Evolutionary conservation across 371 early-diverging fungal genomes (phyloP).

Genomic region (Blakeslea trispora): DNA sequence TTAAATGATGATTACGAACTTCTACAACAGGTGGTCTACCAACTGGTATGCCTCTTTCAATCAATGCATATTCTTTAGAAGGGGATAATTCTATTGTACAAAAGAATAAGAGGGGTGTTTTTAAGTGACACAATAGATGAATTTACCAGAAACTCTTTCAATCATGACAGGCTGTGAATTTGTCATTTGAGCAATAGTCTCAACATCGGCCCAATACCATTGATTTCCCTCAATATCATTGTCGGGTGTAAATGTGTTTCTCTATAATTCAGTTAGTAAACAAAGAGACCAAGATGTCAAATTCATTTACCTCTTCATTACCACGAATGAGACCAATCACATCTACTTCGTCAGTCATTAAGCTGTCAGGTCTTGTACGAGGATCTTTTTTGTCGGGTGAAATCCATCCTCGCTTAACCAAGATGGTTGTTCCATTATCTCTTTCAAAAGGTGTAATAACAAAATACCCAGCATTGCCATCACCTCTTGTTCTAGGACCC

Average conservation of each 20-base stretch:
- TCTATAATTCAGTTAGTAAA: constrained; percentile 12
- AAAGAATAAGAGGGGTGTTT: constrained; percentile 11
- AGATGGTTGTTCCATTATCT: constrained; percentile 70
- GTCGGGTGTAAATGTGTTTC: constrained; percentile 69
- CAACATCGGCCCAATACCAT: constrained; percentile 86
- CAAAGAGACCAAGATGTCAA: not conserved
- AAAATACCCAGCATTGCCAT: constrained; percentile 78
- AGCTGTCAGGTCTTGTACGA: constrained; percentile 55
- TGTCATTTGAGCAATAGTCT: constrained; percentile 69
- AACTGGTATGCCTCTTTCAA: constrained; percentile 70
- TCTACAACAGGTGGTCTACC: constrained; percentile 72
- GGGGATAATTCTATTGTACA: constrained; percentile 42
- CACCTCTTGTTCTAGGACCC: constrained; percentile 78
- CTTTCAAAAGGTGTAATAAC: constrained; percentile 85
- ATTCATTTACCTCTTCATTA: constrained; percentile 57
- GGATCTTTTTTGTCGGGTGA: constrained; percentile 68
- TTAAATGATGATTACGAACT: constrained; percentile 82
- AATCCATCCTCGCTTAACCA: constrained; percentile 92
- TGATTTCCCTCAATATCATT: constrained; percentile 66
- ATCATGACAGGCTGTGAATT: constrained; percentile 72
- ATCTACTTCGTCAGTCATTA: constrained; percentile 53
- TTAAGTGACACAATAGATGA: constrained; percentile 7
- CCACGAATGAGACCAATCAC: constrained; percentile 66
- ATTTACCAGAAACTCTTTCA: constrained; percentile 67
- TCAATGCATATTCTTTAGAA: constrained; percentile 46